Conservation (phyloP, 1,284 basidiomycete species). For the Blastosporella zonata region DNA sequence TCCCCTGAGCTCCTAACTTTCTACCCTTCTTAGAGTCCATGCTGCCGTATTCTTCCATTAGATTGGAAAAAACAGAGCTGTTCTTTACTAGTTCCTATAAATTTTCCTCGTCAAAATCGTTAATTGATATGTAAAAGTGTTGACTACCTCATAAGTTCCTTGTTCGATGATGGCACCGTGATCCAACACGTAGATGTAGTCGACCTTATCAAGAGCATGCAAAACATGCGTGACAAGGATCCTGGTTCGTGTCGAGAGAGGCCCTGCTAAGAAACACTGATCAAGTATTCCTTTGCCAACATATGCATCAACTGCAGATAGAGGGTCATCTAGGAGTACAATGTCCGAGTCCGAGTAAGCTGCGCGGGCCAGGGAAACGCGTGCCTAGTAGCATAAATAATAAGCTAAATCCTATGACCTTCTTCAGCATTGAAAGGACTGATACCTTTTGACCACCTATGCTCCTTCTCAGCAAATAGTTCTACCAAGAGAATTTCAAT, state of each 20-base stretch:
- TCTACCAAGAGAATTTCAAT: background rate
- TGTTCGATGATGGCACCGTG: slow-evolving; percentile 63
- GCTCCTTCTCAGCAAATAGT: background rate
- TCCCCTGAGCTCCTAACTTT: slow-evolving; percentile 22
- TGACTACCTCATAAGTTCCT: slow-evolving; percentile 54
- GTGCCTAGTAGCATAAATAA: slow-evolving; percentile 64
- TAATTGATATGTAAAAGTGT: background rate
- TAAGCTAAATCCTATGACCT: slow-evolving; percentile 49
- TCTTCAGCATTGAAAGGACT: slow-evolving; percentile 27
- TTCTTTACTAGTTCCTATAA: slow-evolving; percentile 49
- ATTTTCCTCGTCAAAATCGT: background rate
- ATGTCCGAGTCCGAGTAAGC: slow-evolving; percentile 76
- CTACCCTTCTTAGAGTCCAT: slow-evolving; percentile 27
- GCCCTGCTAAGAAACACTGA: slow-evolving; percentile 54
- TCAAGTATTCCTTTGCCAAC: slow-evolving; percentile 62
- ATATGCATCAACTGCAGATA: slow-evolving; percentile 73
- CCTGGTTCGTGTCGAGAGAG: slow-evolving; percentile 62
- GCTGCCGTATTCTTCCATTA: slow-evolving; percentile 63
- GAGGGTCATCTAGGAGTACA: slow-evolving; percentile 69
- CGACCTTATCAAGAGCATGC: slow-evolving; percentile 64
- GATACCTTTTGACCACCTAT: background rate
- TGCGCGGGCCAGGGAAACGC: slow-evolving; percentile 78
- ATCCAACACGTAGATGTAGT: slow-evolving; percentile 74
- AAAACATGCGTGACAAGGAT: slow-evolving; percentile 78
- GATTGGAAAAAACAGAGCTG: slow-evolving; percentile 50